Percentiles rank a stretch among this genome's conserved stretches.
Evolutionary conservation across 352 stramenopile species (phyloP).

Genomic region (Thraustochytrium striatum): DNA sequence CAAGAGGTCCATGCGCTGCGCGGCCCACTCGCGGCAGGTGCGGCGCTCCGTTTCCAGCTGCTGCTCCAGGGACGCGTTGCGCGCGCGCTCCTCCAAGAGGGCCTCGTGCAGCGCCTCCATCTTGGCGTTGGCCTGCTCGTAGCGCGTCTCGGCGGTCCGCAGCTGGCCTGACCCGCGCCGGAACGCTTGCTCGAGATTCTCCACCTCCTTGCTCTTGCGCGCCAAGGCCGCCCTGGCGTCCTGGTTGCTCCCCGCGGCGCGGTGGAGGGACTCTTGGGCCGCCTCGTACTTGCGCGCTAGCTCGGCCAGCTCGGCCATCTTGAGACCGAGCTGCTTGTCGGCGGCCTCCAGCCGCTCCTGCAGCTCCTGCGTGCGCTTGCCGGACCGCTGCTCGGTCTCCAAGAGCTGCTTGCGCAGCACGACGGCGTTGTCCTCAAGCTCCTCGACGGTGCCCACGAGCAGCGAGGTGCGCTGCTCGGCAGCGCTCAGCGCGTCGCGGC

Average conservation of each 20-base stretch:
- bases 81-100: background rate
- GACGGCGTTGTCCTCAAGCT: slow-evolving; percentile 44
- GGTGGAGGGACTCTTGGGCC: background rate
- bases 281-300: background rate
- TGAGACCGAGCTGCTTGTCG: background rate
- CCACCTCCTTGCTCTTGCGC: background rate
- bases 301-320: slow-evolving; percentile 20
- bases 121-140: background rate
- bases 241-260: background rate
- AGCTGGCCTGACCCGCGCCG: background rate
- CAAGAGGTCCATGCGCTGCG: slow-evolving; percentile 22
- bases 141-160: background rate
- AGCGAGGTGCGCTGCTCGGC: slow-evolving; percentile 20
- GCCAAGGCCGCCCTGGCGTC: background rate
- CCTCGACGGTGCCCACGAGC: slow-evolving; percentile 18
- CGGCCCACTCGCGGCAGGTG: slow-evolving; percentile 19
- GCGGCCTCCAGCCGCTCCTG: slow-evolving; percentile 21
- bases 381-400: slow-evolving; percentile 24
- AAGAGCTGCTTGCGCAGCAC: slow-evolving; percentile 30
- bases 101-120: slow-evolving; percentile 2
- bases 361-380: slow-evolving; percentile 13
- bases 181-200: background rate
- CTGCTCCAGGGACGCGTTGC: background rate
- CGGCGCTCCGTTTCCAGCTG: slow-evolving; percentile 28
- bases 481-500: background rate